These are phyloP conservation scores for Actinomortierella ambigua DNA, from an alignment of 371 early-diverging fungal genomes.

Conservation along the genomic window DNA sequence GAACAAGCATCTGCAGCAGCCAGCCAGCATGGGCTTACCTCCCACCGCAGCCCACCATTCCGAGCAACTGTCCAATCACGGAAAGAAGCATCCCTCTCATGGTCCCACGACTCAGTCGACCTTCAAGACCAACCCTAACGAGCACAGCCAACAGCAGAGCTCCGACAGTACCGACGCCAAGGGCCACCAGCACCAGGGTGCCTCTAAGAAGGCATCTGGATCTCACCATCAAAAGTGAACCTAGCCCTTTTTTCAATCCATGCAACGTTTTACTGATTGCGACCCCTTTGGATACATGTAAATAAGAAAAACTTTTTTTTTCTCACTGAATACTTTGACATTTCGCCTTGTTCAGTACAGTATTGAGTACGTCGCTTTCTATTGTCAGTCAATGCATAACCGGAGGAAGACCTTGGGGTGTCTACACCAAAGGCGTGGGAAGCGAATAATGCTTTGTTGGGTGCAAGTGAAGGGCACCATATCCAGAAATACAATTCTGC, in stretches of 20 bases:
- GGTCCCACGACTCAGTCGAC: constrained; percentile 21
- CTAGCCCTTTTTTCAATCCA: neutral
- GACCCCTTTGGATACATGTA: neutral
- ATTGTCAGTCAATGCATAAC: too few species aligned
- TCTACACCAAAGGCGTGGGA: too few species aligned
- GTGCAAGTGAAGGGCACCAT: too few species aligned
- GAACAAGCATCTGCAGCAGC: constrained; percentile 21
- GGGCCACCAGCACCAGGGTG: constrained; percentile 2
- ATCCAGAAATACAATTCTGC: too few species aligned
- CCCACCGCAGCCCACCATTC: constrained; percentile 4
- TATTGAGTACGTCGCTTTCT: too few species aligned
- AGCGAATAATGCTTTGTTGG: too few species aligned
- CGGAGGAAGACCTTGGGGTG: too few species aligned
- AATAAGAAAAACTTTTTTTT: constrained; percentile 5
- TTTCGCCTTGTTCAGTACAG: constrained; percentile 2
- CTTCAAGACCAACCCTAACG: constrained; percentile 21
- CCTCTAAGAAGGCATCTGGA: constrained; percentile 12
- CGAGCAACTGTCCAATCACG: constrained; percentile 9
- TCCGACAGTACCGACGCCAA: constrained; percentile 9
- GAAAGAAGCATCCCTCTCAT: constrained; percentile 7
- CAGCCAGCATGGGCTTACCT: constrained; percentile 14
- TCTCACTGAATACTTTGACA: constrained; percentile 1
- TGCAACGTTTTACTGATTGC: constrained; percentile 3
- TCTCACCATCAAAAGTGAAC: constrained; percentile 11
- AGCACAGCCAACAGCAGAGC: constrained; percentile 14